Evolutionary conservation across 129 eudicot genomes (phyloP), one percentile per base, ranked within the genome.

Genomic region (Deinandra increscens): DNA sequence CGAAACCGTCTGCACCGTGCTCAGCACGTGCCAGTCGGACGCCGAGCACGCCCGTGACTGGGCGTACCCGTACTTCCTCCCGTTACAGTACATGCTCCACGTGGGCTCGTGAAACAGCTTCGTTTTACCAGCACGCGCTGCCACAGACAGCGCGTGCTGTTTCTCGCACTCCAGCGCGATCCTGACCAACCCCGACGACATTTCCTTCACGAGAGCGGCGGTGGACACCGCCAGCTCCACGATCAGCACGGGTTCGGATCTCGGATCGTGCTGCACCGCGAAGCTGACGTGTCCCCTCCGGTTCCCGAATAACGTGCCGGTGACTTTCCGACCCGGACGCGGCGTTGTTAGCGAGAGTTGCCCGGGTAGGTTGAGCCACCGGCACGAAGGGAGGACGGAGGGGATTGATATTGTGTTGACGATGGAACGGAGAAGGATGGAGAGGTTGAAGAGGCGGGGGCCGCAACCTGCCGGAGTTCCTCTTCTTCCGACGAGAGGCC

Each of bases 51-150:
- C 85, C 17, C 97, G 82, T 11, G 86, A 20, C 10, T 54, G 22
- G 18, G 97, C 97, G 80, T 91, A 69, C 36, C 97, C 97, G 26
- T 92, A 84, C 77, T 82, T 91, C 78, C 85, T 82, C 48, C 97
- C 97, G 50, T 91, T 91, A 49, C 97, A 91, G 42, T 91, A 91
- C 97, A 91, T 91, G 5, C 91, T 82, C 97, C 97, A 91, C 76
- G 44, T 65, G 3, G 96, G 79, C 77, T 91, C 97, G 4, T 58
- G 66, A 45, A 80, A 82, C 66, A 88, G 66, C 80, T 66, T 75
- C 31, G n/a, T 20, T 54, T 8, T 60, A 3, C 46, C 46, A 38
- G 31, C 56, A 68, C 63, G 8, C 53, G 53, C n/a, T n/a, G n/a
- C 2, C 9, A 5, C 9, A 17, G 55, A 7, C 51, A 62, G 59